A percentile compares a stretch with the other conserved stretches of the same genome.
phyloP scores from a whole-genome alignment of 2,329 filamentous ascomycete genomes.

The Huntiella omanensis region DNA sequence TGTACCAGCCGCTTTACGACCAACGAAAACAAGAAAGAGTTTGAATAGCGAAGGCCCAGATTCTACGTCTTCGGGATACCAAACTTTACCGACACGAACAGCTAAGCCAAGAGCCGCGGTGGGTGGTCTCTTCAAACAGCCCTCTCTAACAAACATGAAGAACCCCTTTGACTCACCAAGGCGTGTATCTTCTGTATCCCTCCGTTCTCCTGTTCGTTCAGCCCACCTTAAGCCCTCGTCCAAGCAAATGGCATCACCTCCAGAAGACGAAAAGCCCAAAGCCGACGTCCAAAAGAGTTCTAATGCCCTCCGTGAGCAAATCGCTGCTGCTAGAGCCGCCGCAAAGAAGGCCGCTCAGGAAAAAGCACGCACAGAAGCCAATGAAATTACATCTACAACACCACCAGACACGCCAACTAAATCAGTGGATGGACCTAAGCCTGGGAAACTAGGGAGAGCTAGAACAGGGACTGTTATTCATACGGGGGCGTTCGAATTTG shows the following conservation, averaged over 20 bases:
- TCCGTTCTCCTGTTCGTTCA: constrained; percentile 7
- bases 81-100: constrained; percentile 26
- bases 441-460: constrained; percentile 15
- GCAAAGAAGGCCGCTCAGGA: constrained; percentile 35
- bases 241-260: constrained; percentile 3
- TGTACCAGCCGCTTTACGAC: constrained; percentile 22
- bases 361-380: constrained; percentile 4
- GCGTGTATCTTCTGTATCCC: constrained; percentile 8
- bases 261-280: constrained; percentile 9
- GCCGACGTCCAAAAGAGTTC: constrained; percentile 44
- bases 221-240: neutral
- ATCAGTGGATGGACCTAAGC: constrained; percentile 20
- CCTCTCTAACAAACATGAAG: constrained; percentile 26
- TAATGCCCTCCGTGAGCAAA: constrained; percentile 65
- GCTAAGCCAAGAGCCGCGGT: constrained; percentile 33
- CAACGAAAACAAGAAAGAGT: constrained; percentile 18
- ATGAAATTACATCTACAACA: neutral
- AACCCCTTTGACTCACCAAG: constrained; percentile 14
- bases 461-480: constrained; percentile 10
- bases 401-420: neutral
- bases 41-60: constrained; percentile 10
- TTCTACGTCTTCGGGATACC: constrained; percentile 21
- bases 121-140: constrained; percentile 35
- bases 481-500: constrained; percentile 1
- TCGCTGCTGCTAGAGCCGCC: constrained; percentile 79